Conservation (phyloP, 2,329 filamentous ascomycete genomes). For the Cladorrhinum sp. region DNA sequence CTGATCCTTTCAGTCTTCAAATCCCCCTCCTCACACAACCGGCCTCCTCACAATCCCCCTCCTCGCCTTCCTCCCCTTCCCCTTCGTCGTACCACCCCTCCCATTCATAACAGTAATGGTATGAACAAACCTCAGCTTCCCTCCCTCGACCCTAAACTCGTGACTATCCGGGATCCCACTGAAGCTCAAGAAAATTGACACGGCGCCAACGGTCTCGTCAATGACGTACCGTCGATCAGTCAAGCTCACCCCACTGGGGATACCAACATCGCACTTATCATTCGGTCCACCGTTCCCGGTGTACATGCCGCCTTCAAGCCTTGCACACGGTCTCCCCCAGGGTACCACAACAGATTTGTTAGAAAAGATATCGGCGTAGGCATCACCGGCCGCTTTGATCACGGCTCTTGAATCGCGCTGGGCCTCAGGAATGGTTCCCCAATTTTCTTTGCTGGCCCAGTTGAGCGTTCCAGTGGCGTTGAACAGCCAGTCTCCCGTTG, state of each 20-base stretch:
- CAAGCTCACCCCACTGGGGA: constrained; percentile 28
- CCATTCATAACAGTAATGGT: constrained; percentile 27
- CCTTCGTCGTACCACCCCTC: constrained; percentile 10
- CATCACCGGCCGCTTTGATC: constrained; percentile 30
- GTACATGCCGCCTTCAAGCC: constrained; percentile 31
- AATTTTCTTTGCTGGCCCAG: constrained; percentile 26
- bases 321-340: constrained; percentile 27
- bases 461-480: constrained; percentile 30
- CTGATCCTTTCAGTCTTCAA: too few relatives aligned
- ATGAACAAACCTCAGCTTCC: constrained; percentile 31
- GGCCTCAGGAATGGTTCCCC: constrained; percentile 26
- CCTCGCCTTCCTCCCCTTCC: background rate
- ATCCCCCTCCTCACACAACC: background rate
- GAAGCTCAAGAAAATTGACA: constrained; percentile 30
- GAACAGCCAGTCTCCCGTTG: constrained; percentile 31
- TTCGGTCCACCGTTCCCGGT: constrained; percentile 25
- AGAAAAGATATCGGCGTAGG: constrained; percentile 30
- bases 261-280: constrained; percentile 28
- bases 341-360: constrained; percentile 29
- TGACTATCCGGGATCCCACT: constrained; percentile 31
- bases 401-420: constrained; percentile 27
- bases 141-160: constrained; percentile 30
- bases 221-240: constrained; percentile 31
- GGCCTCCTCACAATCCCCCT: background rate
- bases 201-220: constrained; percentile 31